Percentiles rank a stretch among this genome's conserved stretches.
Evolutionary conservation across 495 filamentous ascomycete species (phyloP).

Genomic region (Xylaria castorea): DNA sequence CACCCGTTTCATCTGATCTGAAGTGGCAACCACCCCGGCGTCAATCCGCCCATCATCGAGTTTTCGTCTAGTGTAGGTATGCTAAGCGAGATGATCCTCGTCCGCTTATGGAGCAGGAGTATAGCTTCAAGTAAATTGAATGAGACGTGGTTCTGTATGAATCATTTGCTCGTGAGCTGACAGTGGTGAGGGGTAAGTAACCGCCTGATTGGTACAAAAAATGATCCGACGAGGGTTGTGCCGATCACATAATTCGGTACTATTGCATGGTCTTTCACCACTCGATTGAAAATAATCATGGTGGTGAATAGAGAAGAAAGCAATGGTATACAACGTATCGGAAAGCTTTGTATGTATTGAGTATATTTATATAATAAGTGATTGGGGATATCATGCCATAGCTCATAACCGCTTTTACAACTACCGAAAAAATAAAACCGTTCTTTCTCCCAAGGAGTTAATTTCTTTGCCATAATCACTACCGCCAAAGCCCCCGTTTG

Average conservation of each 20-base stretch:
- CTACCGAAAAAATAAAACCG: slow-evolving; percentile 19
- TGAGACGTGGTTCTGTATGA: not conserved
- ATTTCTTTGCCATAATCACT: not conserved
- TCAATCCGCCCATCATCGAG: slow-evolving; percentile 16
- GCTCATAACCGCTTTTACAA: slow-evolving; percentile 36
- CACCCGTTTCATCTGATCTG: slow-evolving; percentile 22
- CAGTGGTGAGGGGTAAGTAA: not conserved
- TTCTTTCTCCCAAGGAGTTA: not conserved
- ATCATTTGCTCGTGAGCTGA: slow-evolving; percentile 6
- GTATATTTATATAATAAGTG: slow-evolving; percentile 25
- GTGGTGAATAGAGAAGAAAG: not conserved
- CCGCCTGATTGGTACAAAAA: not conserved
- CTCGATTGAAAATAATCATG: not conserved
- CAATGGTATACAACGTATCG: not conserved
- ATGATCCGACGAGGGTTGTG: slow-evolving; percentile 6
- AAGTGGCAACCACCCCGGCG: slow-evolving; percentile 15
- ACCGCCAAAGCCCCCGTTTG: not conserved
- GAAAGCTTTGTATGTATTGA: not conserved
- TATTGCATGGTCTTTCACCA: not conserved
- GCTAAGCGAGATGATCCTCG: slow-evolving; percentile 4
- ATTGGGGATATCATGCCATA: slow-evolving; percentile 44
- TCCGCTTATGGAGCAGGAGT: not conserved
- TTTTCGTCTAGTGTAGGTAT: not conserved
- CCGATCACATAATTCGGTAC: not conserved
- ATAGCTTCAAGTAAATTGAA: slow-evolving; percentile 9